phyloP scores from a whole-genome alignment of 371 early-diverging fungal species.

The Coemansia linderi region DNA sequence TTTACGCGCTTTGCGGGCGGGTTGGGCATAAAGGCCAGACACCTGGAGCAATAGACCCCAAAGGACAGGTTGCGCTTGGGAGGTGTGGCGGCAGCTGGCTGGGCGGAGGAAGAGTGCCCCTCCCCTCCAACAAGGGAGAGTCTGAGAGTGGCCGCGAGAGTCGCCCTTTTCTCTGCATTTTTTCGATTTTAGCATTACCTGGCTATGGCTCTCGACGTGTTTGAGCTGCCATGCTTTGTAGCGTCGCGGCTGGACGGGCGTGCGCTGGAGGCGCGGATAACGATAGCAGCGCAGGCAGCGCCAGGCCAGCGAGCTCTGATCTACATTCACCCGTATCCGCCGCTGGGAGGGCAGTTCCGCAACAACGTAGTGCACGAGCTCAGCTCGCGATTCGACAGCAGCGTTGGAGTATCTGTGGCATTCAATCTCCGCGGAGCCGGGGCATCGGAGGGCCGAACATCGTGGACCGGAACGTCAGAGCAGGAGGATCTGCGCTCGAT shows the following conservation, averaged over 20 bases:
- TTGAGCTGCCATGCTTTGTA: constrained; percentile 44
- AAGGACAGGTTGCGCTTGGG: background rate
- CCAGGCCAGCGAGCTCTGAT: constrained; percentile 11
- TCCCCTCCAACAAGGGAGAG: too few species aligned
- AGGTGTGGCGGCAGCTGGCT: constrained; percentile 5
- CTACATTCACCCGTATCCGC: constrained; percentile 50
- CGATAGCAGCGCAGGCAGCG: constrained; percentile 9
- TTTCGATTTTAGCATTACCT: background rate
- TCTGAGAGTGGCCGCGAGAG: background rate
- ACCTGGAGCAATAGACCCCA: background rate
- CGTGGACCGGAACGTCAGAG: constrained; percentile 53
- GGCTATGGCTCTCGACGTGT: constrained; percentile 35
- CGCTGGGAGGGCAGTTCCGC: constrained; percentile 50
- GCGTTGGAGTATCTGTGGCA: constrained; percentile 30
- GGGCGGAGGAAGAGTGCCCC: background rate
- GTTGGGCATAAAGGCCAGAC: background rate
- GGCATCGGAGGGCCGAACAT: constrained; percentile 52
- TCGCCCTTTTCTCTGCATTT: background rate
- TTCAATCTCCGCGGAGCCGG: constrained; percentile 55
- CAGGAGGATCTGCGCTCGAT: constrained; percentile 47
- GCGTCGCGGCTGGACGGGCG: constrained; percentile 50
- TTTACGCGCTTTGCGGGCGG: background rate
- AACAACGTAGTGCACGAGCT: constrained; percentile 50
- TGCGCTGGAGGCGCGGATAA: constrained; percentile 42
- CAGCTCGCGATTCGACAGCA: constrained; percentile 14